Conservation (phyloP, 345 rosid genomes). For the Dovyalis caffra region DNA sequence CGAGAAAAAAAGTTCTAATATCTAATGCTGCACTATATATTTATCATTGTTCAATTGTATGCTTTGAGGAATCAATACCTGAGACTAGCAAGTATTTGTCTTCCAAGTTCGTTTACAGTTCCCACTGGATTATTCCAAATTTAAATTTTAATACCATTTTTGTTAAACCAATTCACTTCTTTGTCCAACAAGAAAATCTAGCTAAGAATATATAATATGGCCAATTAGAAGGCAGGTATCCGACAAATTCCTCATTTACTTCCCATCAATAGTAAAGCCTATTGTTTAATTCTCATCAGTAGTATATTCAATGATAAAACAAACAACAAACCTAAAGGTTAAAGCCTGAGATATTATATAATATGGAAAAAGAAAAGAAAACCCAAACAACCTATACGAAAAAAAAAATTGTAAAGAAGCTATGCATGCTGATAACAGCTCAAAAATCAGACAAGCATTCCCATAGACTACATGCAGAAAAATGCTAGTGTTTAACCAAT, state of each 20-base stretch:
- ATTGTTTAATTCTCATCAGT: constrained; percentile 1
- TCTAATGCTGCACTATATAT: neutral
- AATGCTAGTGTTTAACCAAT: neutral
- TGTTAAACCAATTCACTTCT: neutral
- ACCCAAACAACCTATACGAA: too few species aligned
- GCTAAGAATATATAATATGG: neutral
- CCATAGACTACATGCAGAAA: neutral
- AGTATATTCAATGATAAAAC: constrained; percentile 3
- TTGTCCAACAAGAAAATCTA: neutral
- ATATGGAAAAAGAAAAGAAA: neutral
- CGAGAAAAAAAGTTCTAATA: neutral
- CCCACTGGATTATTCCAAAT: neutral
- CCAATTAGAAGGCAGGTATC: too few species aligned
- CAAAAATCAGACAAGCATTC: neutral
- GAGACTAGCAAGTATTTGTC: neutral
- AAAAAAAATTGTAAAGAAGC: neutral
- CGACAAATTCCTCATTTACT: too few species aligned
- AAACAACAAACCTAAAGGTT: neutral
- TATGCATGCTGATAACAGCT: neutral
- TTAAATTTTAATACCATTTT: neutral
- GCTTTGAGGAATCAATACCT: neutral
- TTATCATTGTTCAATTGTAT: neutral
- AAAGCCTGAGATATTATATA: neutral
- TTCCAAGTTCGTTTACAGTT: neutral
- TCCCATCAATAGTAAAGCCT: neutral